These are phyloP conservation scores for Furcasterigmium furcatum DNA, from an alignment of 2,329 filamentous ascomycete species.

Conservation along the genomic window DNA sequence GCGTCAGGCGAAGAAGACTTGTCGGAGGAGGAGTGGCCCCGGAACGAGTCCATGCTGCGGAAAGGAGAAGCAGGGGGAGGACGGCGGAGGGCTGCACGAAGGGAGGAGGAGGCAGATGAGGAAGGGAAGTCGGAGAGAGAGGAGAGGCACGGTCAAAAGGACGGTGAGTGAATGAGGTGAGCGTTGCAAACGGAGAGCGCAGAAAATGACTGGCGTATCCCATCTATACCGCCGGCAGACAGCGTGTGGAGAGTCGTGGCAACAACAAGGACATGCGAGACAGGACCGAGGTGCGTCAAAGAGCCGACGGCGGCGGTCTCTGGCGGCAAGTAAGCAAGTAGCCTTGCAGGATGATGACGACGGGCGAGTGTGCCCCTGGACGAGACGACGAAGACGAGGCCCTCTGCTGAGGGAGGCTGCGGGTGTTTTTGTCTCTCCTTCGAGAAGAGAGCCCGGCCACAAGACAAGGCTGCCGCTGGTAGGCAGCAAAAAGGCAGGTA, in stretches of 20 bases:
- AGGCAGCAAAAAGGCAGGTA: not conserved
- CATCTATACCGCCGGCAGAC: not conserved
- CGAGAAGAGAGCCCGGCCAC: not conserved
- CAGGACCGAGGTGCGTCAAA: too few relatives aligned
- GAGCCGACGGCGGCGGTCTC: too few relatives aligned
- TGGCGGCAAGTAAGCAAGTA: too few relatives aligned
- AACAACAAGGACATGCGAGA: too few relatives aligned
- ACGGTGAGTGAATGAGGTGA: not conserved
- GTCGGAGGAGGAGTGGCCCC: conserved; percentile 9
- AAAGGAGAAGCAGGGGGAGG: not conserved
- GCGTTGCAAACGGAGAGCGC: not conserved
- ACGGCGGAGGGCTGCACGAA: not conserved
- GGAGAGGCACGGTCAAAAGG: not conserved
- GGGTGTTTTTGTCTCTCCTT: too few relatives aligned
- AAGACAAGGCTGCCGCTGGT: not conserved
- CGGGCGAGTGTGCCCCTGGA: too few relatives aligned
- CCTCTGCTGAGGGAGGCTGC: not conserved
- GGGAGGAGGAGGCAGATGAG: not conserved
- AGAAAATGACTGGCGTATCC: not conserved
- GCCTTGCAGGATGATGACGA: too few relatives aligned
- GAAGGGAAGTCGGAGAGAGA: not conserved
- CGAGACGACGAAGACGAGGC: too few relatives aligned
- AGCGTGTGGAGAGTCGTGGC: not conserved
- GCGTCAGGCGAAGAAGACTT: conserved; percentile 7
- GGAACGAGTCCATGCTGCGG: conserved; percentile 7